Evolutionary conservation across 805 yeast species (phyloP).

Genomic region (Suhomyces sp.): DNA sequence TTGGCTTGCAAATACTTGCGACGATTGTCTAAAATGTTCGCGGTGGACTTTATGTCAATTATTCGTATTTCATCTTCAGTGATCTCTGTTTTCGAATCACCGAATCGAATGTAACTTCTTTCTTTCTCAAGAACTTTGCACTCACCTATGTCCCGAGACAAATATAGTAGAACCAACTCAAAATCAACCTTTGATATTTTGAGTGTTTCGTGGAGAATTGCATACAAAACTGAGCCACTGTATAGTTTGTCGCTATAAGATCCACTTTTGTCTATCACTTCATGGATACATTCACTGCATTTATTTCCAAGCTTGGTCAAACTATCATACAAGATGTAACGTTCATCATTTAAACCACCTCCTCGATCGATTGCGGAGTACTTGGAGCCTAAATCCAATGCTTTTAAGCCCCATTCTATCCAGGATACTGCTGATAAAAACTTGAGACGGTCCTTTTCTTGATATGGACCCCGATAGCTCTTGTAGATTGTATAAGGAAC

Average conservation of each 20-base stretch:
- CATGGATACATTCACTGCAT: constrained; percentile 2
- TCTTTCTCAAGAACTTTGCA: constrained; percentile 10
- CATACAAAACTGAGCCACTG: constrained; percentile 11
- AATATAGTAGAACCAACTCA: constrained; percentile 23
- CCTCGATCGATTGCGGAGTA: not conserved
- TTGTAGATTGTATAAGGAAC: constrained; percentile 18
- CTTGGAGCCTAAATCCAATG: not conserved
- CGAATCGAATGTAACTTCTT: not conserved
- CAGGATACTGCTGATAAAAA: constrained; percentile 12
- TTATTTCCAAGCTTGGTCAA: constrained; percentile 11
- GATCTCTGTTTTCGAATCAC: constrained; percentile 8
- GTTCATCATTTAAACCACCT: constrained; percentile 19
- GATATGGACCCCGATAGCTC: not conserved
- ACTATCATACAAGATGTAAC: constrained; percentile 22
- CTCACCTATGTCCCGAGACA: constrained; percentile 23
- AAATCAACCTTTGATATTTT: constrained; percentile 23
- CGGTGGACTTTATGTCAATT: constrained; percentile 22
- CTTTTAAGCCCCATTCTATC: constrained; percentile 13
- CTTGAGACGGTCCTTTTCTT: not conserved
- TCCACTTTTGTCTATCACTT: constrained; percentile 10
- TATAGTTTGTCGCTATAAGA: constrained; percentile 15
- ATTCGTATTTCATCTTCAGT: constrained; percentile 32
- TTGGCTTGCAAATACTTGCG: constrained; percentile 17
- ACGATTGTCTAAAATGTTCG: constrained; percentile 18
- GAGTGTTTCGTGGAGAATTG: constrained; percentile 7